Conservation (phyloP, 176 grass and related monocot species). For the sorghum (Sorghum bicolor) region Sorghum_bicolor_NCBIv3 NC_012875.2:42844501-42845000, state of each 20-base stretch:
- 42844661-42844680: no score
- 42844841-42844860: background rate
- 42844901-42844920: constrained; percentile 29
- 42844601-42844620: no score
- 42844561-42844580: background rate
- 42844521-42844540: background rate
- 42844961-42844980: no score
- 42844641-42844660: background rate
- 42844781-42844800: background rate
- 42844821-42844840: background rate
- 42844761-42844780: background rate
- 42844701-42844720: background rate
- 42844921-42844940: no score
- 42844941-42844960: no score
- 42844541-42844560: constrained; percentile 3
- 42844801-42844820: background rate
- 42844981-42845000: no score
- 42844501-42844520: background rate
- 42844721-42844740: background rate
- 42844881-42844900: constrained; percentile 43
- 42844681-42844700: background rate
- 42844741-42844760: constrained; percentile 1
- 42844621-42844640: background rate
- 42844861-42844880: no score
- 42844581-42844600: no score